Percentiles rank a stretch among this genome's conserved stretches.
phyloP scores from a whole-genome alignment of 495 filamentous ascomycete species.

The Talaromyces trachyspermus region DNA sequence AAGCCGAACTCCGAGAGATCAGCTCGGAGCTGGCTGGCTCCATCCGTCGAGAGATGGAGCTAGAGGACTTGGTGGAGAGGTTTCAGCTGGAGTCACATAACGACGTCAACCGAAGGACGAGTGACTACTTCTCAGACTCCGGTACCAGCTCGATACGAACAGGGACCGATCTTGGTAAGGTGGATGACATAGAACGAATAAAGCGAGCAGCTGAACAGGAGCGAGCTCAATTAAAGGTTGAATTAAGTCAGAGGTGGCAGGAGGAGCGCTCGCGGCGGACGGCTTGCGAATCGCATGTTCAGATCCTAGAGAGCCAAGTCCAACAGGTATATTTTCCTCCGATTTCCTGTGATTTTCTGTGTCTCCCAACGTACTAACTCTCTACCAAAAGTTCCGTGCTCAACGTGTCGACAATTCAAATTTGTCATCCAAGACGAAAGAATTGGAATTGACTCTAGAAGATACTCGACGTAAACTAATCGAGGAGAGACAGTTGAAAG shows the following conservation, averaged over 20 bases:
- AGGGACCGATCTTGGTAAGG: slow-evolving; percentile 56
- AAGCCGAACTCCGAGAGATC: slow-evolving; percentile 88
- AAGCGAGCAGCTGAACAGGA: slow-evolving; percentile 85
- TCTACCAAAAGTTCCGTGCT: slow-evolving; percentile 38
- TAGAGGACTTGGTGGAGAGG: slow-evolving; percentile 88
- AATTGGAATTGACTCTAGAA: slow-evolving; percentile 74
- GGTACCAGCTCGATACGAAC: slow-evolving; percentile 72
- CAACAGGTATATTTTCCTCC: slow-evolving; percentile 39
- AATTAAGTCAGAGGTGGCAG: slow-evolving; percentile 73
- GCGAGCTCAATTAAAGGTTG: slow-evolving; percentile 76
- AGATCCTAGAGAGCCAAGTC: slow-evolving; percentile 68
- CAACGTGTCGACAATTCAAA: slow-evolving; percentile 36
- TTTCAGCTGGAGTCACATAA: slow-evolving; percentile 64
- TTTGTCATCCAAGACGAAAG: slow-evolving; percentile 41
- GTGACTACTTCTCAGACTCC: slow-evolving; percentile 97
- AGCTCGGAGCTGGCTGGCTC: slow-evolving; percentile 86
- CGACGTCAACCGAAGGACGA: slow-evolving; percentile 62
- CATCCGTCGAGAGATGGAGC: slow-evolving; percentile 90
- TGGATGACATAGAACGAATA: slow-evolving; percentile 78
- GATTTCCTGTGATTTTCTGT: neutral
- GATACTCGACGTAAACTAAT: slow-evolving; percentile 70
- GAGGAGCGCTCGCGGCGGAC: slow-evolving; percentile 71
- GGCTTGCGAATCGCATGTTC: slow-evolving; percentile 72
- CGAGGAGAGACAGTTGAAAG: slow-evolving; percentile 82
- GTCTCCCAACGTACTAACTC: neutral